Evolutionary conservation across 2,329 filamentous ascomycete species (phyloP).

Genomic region (Oidium heveae): DNA sequence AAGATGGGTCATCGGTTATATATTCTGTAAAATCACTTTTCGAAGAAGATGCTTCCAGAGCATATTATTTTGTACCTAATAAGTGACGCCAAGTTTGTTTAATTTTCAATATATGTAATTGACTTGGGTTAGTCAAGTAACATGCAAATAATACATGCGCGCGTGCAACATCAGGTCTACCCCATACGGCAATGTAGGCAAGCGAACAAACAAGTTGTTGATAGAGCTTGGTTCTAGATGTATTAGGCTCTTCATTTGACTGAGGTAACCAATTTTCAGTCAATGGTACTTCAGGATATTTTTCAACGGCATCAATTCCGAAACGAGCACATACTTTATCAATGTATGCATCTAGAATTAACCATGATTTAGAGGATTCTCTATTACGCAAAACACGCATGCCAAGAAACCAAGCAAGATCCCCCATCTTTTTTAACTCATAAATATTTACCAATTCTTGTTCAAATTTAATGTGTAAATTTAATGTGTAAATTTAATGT

Average conservation of each 20-base stretch:
- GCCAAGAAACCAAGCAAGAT: background rate
- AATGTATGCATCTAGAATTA: background rate
- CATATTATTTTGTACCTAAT: background rate
- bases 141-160: background rate
- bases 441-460: background rate
- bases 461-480: background rate
- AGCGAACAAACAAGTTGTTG: background rate
- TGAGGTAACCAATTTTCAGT: slow-evolving; percentile 1
- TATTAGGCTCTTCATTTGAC: background rate
- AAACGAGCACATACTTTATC: background rate
- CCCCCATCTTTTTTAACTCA: background rate
- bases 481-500: too few species aligned
- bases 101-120: background rate
- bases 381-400: background rate
- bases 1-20: background rate
- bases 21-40: background rate
- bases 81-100: background rate
- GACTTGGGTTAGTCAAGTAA: background rate
- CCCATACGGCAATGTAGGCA: background rate
- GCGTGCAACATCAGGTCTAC: background rate
- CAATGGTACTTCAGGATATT: background rate
- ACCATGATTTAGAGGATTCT: background rate
- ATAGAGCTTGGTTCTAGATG: background rate
- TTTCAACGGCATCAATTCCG: background rate
- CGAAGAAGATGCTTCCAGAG: background rate